These are phyloP conservation scores for Antitrichia curtipendula DNA, from an alignment of 225 moss, liverwort and hornwort genomes.

Conservation along the genomic window DNA sequence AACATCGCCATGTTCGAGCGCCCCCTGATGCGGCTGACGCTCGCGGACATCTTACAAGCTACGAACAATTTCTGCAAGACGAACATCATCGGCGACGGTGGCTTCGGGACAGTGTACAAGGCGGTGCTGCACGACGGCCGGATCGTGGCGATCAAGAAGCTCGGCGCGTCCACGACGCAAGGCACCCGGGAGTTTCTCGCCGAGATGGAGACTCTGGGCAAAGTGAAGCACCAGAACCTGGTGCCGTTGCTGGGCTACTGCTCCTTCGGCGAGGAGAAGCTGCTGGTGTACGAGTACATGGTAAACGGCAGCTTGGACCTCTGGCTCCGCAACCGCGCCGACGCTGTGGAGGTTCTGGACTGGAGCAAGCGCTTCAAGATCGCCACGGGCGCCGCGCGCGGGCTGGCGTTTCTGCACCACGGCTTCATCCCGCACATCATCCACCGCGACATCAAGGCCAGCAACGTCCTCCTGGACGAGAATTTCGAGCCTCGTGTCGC, in stretches of 20 bases:
- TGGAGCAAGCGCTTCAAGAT: slow-evolving; percentile 81
- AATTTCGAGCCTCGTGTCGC: slow-evolving; percentile 76
- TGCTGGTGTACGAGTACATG: slow-evolving; percentile 91
- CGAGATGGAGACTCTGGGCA: slow-evolving; percentile 86
- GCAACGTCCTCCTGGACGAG: slow-evolving; percentile 70
- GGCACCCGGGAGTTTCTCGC: slow-evolving; percentile 82
- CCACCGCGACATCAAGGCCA: slow-evolving; percentile 82
- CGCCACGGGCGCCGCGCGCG: slow-evolving; percentile 65
- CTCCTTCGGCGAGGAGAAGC: slow-evolving; percentile 86
- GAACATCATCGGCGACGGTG: slow-evolving; percentile 87
- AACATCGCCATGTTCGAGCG: slow-evolving; percentile 94
- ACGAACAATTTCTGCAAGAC: slow-evolving; percentile 90
- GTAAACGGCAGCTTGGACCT: slow-evolving; percentile 79
- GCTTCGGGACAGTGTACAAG: slow-evolving; percentile 88
- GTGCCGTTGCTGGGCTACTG: slow-evolving; percentile 78
- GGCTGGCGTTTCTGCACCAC: slow-evolving; percentile 70
- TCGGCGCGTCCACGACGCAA: slow-evolving; percentile 71
- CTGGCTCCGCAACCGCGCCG: slow-evolving; percentile 76
- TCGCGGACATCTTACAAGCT: slow-evolving; percentile 72
- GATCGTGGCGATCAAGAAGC: slow-evolving; percentile 80
- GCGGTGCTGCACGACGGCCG: slow-evolving; percentile 59
- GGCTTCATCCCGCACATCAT: slow-evolving; percentile 91
- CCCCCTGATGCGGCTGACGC: slow-evolving; percentile 58
- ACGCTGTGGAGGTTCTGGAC: slow-evolving; percentile 62
- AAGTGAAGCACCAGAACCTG: slow-evolving; percentile 76